Percentiles rank a stretch among this genome's conserved stretches.
phyloP scores from a whole-genome alignment of 208 protist species.

The Wallacemonas rigidus region DNA sequence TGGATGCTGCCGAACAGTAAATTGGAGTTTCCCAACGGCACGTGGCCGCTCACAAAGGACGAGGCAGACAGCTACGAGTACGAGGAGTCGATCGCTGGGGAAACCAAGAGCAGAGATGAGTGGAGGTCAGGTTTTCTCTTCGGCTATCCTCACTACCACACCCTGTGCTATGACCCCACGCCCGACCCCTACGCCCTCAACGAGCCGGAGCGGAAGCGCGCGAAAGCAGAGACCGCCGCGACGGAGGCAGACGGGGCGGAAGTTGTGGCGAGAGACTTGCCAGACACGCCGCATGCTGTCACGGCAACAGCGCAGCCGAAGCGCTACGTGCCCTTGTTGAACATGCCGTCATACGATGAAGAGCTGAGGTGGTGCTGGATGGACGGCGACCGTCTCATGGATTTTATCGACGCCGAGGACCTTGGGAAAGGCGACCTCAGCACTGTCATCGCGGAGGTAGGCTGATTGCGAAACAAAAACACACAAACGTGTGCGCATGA shows the following conservation, averaged over 20 bases:
- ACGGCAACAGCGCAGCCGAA: not conserved
- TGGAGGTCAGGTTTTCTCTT: slow-evolving; percentile 11
- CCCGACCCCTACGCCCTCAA: slow-evolving; percentile 2
- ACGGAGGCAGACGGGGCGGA: too few species aligned
- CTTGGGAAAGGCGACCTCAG: not conserved
- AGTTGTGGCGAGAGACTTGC: too few species aligned
- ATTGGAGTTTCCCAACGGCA: not conserved
- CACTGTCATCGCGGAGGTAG: slow-evolving; percentile 2
- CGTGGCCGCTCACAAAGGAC: slow-evolving; percentile 13
- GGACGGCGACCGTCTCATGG: slow-evolving; percentile 13
- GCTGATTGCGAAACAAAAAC: not conserved
- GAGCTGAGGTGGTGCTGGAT: slow-evolving; percentile 15
- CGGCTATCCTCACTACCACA: slow-evolving; percentile 10
- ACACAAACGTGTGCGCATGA: too few species aligned
- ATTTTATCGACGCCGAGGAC: slow-evolving; percentile 2
- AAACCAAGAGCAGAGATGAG: not conserved
- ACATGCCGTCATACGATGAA: slow-evolving; percentile 11
- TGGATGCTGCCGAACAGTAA: not conserved
- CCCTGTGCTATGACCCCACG: slow-evolving; percentile 7
- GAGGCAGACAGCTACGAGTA: slow-evolving; percentile 15
- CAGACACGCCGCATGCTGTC: not conserved
- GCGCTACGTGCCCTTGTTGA: slow-evolving; percentile 11
- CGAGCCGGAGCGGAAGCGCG: slow-evolving; percentile 13
- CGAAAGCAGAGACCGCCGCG: not conserved
- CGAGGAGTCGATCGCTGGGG: not conserved